phyloP scores from a whole-genome alignment of 179 eudicot genomes.

The Beta lomatogona region DNA sequence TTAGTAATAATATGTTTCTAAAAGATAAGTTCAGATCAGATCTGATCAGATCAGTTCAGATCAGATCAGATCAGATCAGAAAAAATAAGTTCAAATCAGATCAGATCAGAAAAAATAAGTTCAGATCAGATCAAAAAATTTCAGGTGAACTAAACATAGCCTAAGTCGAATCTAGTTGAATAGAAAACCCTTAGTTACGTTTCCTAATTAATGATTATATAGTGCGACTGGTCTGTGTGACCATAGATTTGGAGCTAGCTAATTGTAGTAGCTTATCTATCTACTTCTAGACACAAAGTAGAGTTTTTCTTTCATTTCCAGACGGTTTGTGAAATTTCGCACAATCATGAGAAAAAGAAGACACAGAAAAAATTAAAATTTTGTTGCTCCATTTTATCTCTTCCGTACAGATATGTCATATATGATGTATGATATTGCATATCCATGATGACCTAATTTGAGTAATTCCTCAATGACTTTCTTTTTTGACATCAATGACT shows the following conservation, averaged over 20 bases:
- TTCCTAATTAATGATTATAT: no score
- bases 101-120: no score
- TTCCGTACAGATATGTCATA: background rate
- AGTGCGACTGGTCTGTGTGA: no score
- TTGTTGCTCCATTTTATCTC: background rate
- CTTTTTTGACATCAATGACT: background rate
- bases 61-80: no score
- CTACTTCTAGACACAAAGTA: background rate
- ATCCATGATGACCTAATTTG: conserved; percentile 14
- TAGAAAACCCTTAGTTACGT: no score
- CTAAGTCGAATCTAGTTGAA: no score
- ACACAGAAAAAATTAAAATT: background rate
- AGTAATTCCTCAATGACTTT: background rate
- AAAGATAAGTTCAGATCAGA: no score
- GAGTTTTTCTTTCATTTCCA: background rate
- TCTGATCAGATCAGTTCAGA: no score
- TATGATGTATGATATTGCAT: background rate
- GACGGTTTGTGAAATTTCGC: background rate
- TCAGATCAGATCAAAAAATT: no score
- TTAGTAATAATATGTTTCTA: no score
- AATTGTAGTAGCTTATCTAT: background rate
- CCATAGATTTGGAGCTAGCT: background rate
- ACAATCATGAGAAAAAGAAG: background rate
- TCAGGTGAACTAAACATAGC: no score
- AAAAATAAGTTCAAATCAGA: no score